Percentiles rank a stretch among this genome's conserved stretches.
phyloP scores from a whole-genome alignment of 1,284 basidiomycete genomes.

The Malassezia restricta region DNA sequence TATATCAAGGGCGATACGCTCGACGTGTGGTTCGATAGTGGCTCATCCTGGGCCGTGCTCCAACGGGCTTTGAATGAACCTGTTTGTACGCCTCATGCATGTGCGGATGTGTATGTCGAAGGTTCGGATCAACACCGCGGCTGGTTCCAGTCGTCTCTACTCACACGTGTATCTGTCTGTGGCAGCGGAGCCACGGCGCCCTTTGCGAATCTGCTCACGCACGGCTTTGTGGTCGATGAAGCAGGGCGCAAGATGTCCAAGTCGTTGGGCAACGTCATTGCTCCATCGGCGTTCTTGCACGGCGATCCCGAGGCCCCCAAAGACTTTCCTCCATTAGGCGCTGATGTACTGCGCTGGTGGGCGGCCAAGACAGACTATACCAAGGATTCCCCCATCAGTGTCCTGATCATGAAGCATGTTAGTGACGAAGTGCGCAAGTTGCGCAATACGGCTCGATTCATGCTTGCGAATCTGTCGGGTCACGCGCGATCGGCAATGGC shows the following conservation, averaged over 20 bases:
- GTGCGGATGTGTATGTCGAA: constrained; percentile 82
- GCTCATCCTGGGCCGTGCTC: constrained; percentile 76
- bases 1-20: constrained; percentile 60
- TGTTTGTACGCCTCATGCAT: constrained; percentile 25
- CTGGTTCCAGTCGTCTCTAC: constrained; percentile 93
- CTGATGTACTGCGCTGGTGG: constrained; percentile 82
- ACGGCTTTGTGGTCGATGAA: constrained; percentile 91
- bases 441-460: constrained; percentile 76
- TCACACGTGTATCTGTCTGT: constrained; percentile 61
- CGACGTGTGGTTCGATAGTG: constrained; percentile 99
- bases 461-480: constrained; percentile 58
- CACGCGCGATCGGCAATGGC: neutral
- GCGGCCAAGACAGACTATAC: constrained; percentile 81
- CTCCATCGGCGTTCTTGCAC: constrained; percentile 66
- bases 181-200: constrained; percentile 50
- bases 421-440: constrained; percentile 72
- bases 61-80: constrained; percentile 17
- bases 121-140: constrained; percentile 96
- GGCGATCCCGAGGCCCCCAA: constrained; percentile 55
- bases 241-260: constrained; percentile 97
- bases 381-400: constrained; percentile 73
- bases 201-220: constrained; percentile 74
- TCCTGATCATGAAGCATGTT: constrained; percentile 63
- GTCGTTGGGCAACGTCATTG: constrained; percentile 80
- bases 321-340: constrained; percentile 65